phyloP scores from a whole-genome alignment of 2,329 filamentous ascomycete genomes.

The Remersonia thermophila region DNA sequence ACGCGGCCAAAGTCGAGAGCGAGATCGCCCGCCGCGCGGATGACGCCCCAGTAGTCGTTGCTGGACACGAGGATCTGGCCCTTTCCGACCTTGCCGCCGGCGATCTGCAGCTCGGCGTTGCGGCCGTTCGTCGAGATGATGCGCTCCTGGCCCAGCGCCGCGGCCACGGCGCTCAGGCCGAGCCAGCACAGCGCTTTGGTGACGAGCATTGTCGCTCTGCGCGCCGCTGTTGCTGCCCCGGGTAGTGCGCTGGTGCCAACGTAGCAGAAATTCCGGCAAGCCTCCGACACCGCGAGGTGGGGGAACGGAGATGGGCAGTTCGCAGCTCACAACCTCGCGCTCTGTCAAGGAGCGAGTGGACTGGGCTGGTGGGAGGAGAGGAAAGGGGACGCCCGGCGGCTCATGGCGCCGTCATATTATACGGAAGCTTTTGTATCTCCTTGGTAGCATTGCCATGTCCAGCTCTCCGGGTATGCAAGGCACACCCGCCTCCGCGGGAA shows the following conservation, averaged over 20 bases:
- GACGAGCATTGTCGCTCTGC: conserved; percentile 16
- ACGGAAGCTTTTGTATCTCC: no score
- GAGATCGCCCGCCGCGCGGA: conserved; percentile 55
- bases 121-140: conserved; percentile 30
- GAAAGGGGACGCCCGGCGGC: background rate
- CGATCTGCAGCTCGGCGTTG: conserved; percentile 22
- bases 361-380: background rate
- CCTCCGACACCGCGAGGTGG: no score
- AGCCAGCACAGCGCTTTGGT: conserved; percentile 16
- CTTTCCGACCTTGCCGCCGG: conserved; percentile 24
- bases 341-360: background rate
- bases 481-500: conserved; percentile 6
- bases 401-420: conserved; percentile 8
- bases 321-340: conserved; percentile 4
- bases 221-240: no score
- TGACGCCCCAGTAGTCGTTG: conserved; percentile 55
- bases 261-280: background rate
- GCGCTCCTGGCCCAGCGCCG: conserved; percentile 31
- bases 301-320: no score
- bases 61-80: conserved; percentile 43
- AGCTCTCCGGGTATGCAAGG: conserved; percentile 14
- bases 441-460: no score
- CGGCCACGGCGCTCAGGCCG: conserved; percentile 14
- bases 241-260: conserved; percentile 4
- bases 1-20: conserved; percentile 59